A percentile compares a stretch with the other conserved stretches of the same genome.
Conservation (phyloP, 495 filamentous ascomycete species). For the Neurospora discreta region DNA sequence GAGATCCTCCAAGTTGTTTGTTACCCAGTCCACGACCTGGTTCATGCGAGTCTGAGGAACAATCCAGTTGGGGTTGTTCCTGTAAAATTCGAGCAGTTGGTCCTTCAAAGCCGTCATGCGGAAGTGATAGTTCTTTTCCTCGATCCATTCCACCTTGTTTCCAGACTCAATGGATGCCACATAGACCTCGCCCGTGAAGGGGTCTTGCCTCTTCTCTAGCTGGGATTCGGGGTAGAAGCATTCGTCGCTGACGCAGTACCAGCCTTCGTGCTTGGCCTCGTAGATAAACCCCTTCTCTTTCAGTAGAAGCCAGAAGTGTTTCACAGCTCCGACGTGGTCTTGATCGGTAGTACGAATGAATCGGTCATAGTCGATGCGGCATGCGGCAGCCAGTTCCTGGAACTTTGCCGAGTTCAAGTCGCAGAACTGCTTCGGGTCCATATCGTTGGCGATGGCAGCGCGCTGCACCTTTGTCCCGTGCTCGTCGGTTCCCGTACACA, state of each 20-base stretch:
- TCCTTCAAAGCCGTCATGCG: slow-evolving; percentile 71
- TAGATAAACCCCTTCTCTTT: slow-evolving; percentile 72
- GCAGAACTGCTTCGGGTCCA: slow-evolving; percentile 41
- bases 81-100: slow-evolving; percentile 66
- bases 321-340: slow-evolving; percentile 73
- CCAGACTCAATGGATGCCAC: slow-evolving; percentile 82
- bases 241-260: slow-evolving; percentile 96
- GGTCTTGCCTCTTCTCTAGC: slow-evolving; percentile 64
- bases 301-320: slow-evolving; percentile 81
- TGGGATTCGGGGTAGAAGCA: slow-evolving; percentile 77
- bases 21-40: slow-evolving; percentile 58
- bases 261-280: slow-evolving; percentile 74
- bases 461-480: slow-evolving; percentile 96
- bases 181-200: slow-evolving; percentile 66
- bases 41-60: slow-evolving; percentile 53
- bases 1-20: slow-evolving; percentile 66
- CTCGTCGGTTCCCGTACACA: slow-evolving; percentile 93
- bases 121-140: slow-evolving; percentile 94
- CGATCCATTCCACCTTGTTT: slow-evolving; percentile 86
- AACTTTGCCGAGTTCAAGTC: slow-evolving; percentile 55
- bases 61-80: slow-evolving; percentile 58
- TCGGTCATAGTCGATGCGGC: slow-evolving; percentile 60
- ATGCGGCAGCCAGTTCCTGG: slow-evolving; percentile 54
- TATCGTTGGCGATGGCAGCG: slow-evolving; percentile 55
- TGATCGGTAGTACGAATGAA: slow-evolving; percentile 87